A percentile compares a stretch with the other conserved stretches of the same genome.
phyloP scores from a whole-genome alignment of 345 rosid species.

The Salix dunnii region DNA sequence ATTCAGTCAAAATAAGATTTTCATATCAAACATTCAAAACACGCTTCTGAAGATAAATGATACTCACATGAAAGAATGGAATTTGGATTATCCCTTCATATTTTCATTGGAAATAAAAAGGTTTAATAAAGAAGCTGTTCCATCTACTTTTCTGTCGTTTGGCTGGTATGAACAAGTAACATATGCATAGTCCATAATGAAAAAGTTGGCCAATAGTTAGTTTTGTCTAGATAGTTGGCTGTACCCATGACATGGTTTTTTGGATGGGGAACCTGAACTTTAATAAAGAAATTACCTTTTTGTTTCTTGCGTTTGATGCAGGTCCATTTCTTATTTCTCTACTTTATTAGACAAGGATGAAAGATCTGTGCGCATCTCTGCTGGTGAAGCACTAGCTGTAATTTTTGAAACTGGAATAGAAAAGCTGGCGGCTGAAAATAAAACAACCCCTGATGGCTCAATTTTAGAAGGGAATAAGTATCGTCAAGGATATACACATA shows the following conservation, averaged over 20 bases:
- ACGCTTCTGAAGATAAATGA: background rate
- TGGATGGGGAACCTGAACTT: background rate
- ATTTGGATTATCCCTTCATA: background rate
- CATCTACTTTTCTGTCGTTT: background rate
- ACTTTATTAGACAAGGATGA: conserved; percentile 78
- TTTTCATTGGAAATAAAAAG: too few species aligned
- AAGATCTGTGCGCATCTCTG: conserved; percentile 81
- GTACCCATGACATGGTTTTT: background rate
- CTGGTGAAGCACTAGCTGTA: conserved; percentile 86
- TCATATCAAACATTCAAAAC: too few species aligned
- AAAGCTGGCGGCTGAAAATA: conserved; percentile 52
- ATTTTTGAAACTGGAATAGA: conserved; percentile 76
- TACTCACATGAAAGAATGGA: background rate
- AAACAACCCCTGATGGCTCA: conserved; percentile 36
- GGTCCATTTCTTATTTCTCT: conserved; percentile 71
- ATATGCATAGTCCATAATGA: background rate
- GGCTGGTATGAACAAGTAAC: background rate
- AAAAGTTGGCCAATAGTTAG: background rate
- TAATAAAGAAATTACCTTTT: background rate
- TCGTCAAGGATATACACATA: conserved; percentile 41
- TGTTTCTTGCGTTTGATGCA: conserved; percentile 29
- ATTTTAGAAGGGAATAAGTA: conserved; percentile 46
- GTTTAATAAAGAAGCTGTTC: too few species aligned
- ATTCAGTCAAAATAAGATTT: too few species aligned
- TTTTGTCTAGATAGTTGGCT: background rate